A percentile compares a stretch with the other conserved stretches of the same genome.
Conservation (phyloP, 352 stramenopile species). For the Globisporangium cystogenes region DNA sequence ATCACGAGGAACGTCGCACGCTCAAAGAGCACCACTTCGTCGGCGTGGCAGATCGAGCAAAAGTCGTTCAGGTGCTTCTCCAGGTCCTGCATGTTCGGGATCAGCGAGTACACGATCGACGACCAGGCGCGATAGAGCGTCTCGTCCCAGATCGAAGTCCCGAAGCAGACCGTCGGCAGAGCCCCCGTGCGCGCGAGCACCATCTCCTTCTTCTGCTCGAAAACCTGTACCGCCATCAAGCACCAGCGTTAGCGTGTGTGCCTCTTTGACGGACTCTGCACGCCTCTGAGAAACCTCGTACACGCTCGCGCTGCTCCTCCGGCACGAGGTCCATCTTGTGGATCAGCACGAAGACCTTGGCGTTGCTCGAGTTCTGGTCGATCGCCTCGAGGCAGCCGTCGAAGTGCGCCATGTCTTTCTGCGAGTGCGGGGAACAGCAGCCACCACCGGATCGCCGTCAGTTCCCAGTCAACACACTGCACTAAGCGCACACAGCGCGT, state of each 20-base stretch:
- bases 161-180: conserved; percentile 91
- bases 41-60: conserved; percentile 95
- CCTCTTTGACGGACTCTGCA: not conserved
- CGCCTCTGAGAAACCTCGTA: conserved; percentile 10
- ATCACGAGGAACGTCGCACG: conserved; percentile 99
- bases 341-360: conserved; percentile 98
- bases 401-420: conserved; percentile 98
- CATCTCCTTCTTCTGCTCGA: conserved; percentile 93
- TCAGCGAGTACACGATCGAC: conserved; percentile 99
- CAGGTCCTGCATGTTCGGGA: conserved; percentile 97
- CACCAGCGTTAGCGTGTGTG: not conserved
- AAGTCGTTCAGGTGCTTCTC: conserved; percentile 97
- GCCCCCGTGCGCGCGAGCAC: conserved; percentile 90
- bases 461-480: too few relatives aligned
- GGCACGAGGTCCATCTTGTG: conserved; percentile 99
- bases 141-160: conserved; percentile 99
- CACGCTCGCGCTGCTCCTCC: conserved; percentile 74
- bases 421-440: conserved; percentile 17
- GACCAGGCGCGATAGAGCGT: conserved; percentile 99
- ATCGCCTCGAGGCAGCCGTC: conserved; percentile 97
- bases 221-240: conserved; percentile 49
- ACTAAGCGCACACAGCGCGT: conserved; percentile 9
- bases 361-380: conserved; percentile 97
- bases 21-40: conserved; percentile 98
- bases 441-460: too few relatives aligned